Percentiles rank a stretch among this genome's conserved stretches.
Conservation (phyloP, 2,329 filamentous ascomycete species). For the Hypoxylon sp. region DNA sequence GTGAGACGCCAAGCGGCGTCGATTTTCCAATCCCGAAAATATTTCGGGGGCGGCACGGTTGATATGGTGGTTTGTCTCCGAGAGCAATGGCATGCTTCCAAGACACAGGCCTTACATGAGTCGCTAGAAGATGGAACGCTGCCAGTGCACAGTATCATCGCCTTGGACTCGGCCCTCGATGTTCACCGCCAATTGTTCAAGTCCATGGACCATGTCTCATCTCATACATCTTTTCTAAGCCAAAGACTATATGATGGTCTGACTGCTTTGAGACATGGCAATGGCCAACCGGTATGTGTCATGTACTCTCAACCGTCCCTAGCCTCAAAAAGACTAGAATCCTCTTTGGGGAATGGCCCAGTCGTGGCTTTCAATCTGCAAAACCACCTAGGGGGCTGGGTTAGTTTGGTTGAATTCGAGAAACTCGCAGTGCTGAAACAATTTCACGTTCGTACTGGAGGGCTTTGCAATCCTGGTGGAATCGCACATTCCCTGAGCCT, state of each 20-base stretch:
- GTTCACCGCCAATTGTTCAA: constrained; percentile 78
- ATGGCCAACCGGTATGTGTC: constrained; percentile 73
- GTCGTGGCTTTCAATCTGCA: constrained; percentile 86
- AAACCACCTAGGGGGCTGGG: constrained; percentile 77
- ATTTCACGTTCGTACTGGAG: constrained; percentile 89
- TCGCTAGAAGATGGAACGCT: constrained; percentile 91
- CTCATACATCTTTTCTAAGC: constrained; percentile 77
- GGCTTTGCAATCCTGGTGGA: constrained; percentile 92
- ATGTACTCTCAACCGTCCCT: constrained; percentile 67
- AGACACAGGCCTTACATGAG: constrained; percentile 79
- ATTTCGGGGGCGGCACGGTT: constrained; percentile 95
- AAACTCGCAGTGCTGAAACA: constrained; percentile 83
- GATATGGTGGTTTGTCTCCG: constrained; percentile 86
- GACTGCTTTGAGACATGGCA: constrained; percentile 73
- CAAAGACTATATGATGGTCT: constrained; percentile 71
- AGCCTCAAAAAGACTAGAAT: constrained; percentile 51
- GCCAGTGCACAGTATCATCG: constrained; percentile 90
- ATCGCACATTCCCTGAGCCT: constrained; percentile 80
- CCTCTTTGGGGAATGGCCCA: constrained; percentile 70
- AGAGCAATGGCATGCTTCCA: constrained; percentile 86
- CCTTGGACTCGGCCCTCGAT: constrained; percentile 79
- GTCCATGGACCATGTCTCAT: constrained; percentile 76
- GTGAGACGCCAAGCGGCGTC: constrained; percentile 78
- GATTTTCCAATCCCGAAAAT: constrained; percentile 76
- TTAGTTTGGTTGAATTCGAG: constrained; percentile 87